Conservation (phyloP, 768 basidiomycete genomes). For the Agrocybe pediades region DNA sequence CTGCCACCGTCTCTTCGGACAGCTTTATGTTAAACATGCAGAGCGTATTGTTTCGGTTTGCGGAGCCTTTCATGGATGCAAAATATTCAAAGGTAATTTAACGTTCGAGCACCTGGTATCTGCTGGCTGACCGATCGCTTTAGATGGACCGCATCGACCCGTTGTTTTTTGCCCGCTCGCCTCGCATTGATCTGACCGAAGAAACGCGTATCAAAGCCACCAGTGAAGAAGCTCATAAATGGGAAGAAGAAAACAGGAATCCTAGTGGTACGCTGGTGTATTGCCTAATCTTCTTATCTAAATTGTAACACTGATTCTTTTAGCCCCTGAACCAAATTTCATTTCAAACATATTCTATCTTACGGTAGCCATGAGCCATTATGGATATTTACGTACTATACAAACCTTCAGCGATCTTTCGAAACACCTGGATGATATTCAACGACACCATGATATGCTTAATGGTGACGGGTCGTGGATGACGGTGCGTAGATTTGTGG, state of each 20-base stretch:
- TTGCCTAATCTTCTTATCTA: not conserved
- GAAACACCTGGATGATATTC: conserved; percentile 76
- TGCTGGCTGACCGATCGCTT: not conserved
- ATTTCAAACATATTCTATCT: conserved; percentile 96
- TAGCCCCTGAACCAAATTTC: conserved; percentile 81
- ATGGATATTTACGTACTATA: conserved; percentile 83
- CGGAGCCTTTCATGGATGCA: conserved; percentile 95
- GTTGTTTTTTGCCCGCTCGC: conserved; percentile 72
- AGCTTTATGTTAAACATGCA: conserved; percentile 93
- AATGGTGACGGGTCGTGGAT: conserved; percentile 82
- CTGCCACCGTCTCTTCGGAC: conserved; percentile 84
- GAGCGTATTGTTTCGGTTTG: conserved; percentile 78
- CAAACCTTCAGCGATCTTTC: conserved; percentile 71
- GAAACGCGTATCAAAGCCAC: conserved; percentile 95
- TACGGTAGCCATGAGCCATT: conserved; percentile 83
- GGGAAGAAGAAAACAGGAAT: conserved; percentile 55
- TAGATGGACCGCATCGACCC: conserved; percentile 93
- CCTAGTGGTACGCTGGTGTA: conserved; percentile 37
- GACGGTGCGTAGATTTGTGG: conserved; percentile 52
- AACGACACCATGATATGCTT: conserved; percentile 74
- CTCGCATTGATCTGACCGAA: conserved; percentile 76
- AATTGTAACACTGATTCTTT: not conserved
- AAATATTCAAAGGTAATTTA: conserved; percentile 75
- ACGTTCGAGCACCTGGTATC: not conserved
- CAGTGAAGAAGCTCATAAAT: conserved; percentile 79